A percentile compares a stretch with the other conserved stretches of the same genome.
phyloP scores from a whole-genome alignment of 805 yeast species.

The Candida takata region DNA sequence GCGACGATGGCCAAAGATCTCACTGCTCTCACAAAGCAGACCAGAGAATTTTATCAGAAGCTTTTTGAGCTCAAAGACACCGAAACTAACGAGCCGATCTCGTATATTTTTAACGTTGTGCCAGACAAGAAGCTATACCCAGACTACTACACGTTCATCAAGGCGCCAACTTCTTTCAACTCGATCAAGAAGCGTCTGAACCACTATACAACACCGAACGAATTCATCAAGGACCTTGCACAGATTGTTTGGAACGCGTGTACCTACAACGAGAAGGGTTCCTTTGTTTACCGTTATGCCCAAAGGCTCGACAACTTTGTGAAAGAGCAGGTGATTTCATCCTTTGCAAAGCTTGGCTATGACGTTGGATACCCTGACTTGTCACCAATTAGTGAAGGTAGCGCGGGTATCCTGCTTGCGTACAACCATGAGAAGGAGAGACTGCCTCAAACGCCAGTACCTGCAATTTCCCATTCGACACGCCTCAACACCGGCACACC shows the following conservation, averaged over 20 bases:
- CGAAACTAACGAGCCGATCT: constrained; percentile 34
- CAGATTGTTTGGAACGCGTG: constrained; percentile 90
- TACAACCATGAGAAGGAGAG: constrained; percentile 9
- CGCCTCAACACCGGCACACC: neutral
- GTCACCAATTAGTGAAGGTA: constrained; percentile 13
- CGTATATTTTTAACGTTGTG: constrained; percentile 57
- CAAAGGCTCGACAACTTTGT: constrained; percentile 38
- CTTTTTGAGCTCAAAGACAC: constrained; percentile 34
- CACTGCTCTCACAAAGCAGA: constrained; percentile 17
- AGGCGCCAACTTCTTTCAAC: constrained; percentile 75
- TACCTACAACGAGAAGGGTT: constrained; percentile 66
- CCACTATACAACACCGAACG: constrained; percentile 53
- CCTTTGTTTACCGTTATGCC: constrained; percentile 63
- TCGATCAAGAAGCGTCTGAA: constrained; percentile 56
- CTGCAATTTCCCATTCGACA: neutral
- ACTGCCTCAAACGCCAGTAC: constrained; percentile 4
- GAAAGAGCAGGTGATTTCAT: constrained; percentile 29
- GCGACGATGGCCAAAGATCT: constrained; percentile 18
- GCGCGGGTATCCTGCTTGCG: constrained; percentile 17
- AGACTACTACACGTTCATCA: constrained; percentile 75
- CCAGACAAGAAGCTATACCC: constrained; percentile 64
- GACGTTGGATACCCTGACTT: constrained; percentile 35
- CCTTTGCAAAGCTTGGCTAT: constrained; percentile 26
- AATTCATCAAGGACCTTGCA: constrained; percentile 68
- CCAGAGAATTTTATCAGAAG: constrained; percentile 28